phyloP scores from a whole-genome alignment of 2,329 filamentous ascomycete genomes.

The Ambrosiella cleistominuta region DNA sequence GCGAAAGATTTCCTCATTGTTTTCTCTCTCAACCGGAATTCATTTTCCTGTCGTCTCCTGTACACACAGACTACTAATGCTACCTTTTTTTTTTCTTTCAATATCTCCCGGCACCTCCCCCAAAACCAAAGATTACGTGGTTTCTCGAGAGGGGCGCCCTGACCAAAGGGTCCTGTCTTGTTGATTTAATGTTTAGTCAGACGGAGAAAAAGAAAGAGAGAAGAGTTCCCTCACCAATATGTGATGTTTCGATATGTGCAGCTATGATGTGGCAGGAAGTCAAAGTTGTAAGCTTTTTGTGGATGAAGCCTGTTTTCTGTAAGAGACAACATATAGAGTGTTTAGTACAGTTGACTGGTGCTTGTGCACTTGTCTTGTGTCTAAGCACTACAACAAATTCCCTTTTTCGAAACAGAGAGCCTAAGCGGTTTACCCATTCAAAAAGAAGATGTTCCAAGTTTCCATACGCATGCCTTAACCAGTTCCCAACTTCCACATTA shows the following conservation, averaged over 20 bases:
- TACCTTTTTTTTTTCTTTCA: not conserved
- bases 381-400: not conserved
- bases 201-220: not conserved
- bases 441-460: not conserved
- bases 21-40: not conserved
- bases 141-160: not conserved
- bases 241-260: too few relatives aligned
- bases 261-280: too few relatives aligned
- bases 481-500: not conserved
- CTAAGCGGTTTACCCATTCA: not conserved
- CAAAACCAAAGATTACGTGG: not conserved
- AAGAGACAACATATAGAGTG: too few relatives aligned
- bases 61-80: not conserved
- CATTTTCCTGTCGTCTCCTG: not conserved
- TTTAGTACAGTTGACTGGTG: not conserved
- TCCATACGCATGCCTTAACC: not conserved
- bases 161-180: not conserved
- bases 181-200: not conserved
- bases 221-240: not conserved
- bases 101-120: not conserved
- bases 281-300: too few relatives aligned
- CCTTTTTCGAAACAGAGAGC: not conserved
- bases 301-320: too few relatives aligned
- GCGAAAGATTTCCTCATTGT: not conserved
- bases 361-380: not conserved